Percentiles rank a stretch among this genome's conserved stretches.
These are phyloP conservation scores for Santalum album DNA, from an alignment of 164 flowering plant species.

Conservation along the genomic window DNA sequence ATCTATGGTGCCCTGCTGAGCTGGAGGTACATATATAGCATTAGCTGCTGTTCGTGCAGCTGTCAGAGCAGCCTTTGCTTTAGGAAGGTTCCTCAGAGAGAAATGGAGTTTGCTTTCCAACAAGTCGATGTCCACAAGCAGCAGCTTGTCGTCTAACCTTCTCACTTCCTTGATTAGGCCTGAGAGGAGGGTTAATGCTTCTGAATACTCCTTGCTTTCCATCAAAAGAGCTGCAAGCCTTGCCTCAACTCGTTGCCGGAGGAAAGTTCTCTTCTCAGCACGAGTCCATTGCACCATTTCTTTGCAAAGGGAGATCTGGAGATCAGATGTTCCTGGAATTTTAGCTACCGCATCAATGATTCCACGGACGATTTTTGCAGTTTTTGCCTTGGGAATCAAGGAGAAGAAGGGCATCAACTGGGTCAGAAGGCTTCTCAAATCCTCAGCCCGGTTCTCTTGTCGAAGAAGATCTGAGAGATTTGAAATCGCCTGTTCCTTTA, in stretches of 20 bases:
- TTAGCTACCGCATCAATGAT: slow-evolving; percentile 60
- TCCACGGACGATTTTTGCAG: slow-evolving; percentile 61
- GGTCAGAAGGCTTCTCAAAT: slow-evolving; percentile 53
- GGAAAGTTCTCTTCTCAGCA: slow-evolving; percentile 57
- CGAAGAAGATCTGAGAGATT: slow-evolving; percentile 56
- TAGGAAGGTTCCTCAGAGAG: slow-evolving; percentile 51
- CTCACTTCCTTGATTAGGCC: slow-evolving; percentile 54
- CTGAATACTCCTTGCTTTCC: slow-evolving; percentile 52
- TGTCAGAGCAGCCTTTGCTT: slow-evolving; percentile 68
- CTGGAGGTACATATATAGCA: slow-evolving; percentile 73
- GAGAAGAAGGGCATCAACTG: slow-evolving; percentile 59
- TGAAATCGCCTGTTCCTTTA: slow-evolving; percentile 56
- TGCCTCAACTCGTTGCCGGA: slow-evolving; percentile 58
- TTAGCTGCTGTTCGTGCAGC: slow-evolving; percentile 72
- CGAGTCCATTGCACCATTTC: slow-evolving; percentile 71
- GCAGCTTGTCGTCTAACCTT: slow-evolving; percentile 64
- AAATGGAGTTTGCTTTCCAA: slow-evolving; percentile 66
- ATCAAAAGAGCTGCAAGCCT: slow-evolving; percentile 58
- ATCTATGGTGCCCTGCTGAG: slow-evolving; percentile 66
- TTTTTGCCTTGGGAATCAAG: slow-evolving; percentile 61
- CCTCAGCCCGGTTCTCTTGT: slow-evolving; percentile 56
- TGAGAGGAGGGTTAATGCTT: slow-evolving; percentile 47
- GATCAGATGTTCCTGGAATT: slow-evolving; percentile 57
- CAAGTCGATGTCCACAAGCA: slow-evolving; percentile 62
- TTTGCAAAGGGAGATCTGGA: slow-evolving; percentile 56